phyloP scores from a whole-genome alignment of 768 basidiomycete genomes.

The Naganishia kalamii region DNA sequence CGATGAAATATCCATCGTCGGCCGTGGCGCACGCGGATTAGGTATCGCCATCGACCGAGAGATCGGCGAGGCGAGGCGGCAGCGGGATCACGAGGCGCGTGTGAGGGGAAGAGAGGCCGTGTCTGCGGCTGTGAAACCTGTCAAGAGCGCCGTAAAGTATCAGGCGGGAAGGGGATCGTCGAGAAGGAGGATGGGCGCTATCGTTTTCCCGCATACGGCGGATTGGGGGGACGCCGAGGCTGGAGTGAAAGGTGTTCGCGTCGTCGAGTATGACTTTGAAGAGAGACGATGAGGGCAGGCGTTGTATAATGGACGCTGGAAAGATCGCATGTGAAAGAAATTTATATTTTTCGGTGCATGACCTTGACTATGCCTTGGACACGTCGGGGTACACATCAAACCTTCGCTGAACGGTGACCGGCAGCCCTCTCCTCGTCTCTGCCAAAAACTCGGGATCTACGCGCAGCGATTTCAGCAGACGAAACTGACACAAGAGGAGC shows the following conservation, averaged over 20 bases:
- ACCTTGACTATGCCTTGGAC: neutral
- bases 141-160: neutral
- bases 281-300: constrained; percentile 67
- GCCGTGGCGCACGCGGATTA: constrained; percentile 40
- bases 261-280: constrained; percentile 56
- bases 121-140: neutral
- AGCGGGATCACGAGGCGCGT: neutral
- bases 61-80: constrained; percentile 22
- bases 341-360: too few species aligned
- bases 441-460: constrained; percentile 60
- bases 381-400: constrained; percentile 89
- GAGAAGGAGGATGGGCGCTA: neutral
- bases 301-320: constrained; percentile 58
- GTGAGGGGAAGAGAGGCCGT: neutral
- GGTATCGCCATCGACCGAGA: constrained; percentile 41
- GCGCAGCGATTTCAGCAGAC: constrained; percentile 21
- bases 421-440: constrained; percentile 72
- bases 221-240: neutral
- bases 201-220: neutral
- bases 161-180: neutral
- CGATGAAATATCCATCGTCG: constrained; percentile 32
- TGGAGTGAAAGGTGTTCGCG: neutral
- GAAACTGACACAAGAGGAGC: constrained; percentile 15
- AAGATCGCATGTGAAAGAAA: too few species aligned
- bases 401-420: constrained; percentile 81